Conservation (phyloP, 2,329 filamentous ascomycete species). For the Xylariaceae sp. region DNA sequence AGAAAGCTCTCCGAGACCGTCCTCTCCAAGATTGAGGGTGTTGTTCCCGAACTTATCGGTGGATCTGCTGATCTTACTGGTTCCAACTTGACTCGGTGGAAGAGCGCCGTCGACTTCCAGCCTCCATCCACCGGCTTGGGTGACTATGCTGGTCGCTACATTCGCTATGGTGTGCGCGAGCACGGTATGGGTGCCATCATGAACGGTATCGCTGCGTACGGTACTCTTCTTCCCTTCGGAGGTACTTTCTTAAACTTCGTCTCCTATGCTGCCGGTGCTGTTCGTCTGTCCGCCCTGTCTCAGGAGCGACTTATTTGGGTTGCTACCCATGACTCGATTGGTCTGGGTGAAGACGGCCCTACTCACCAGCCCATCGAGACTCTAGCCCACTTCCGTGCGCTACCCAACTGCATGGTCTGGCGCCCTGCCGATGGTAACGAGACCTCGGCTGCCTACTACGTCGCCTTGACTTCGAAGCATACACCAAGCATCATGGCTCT, state of each 20-base stretch:
- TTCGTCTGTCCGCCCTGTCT: constrained; percentile 89
- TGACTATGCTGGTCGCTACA: constrained; percentile 85
- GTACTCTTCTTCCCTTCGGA: constrained; percentile 86
- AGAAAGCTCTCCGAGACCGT: constrained; percentile 96
- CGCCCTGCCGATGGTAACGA: constrained; percentile 98
- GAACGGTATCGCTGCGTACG: constrained; percentile 94
- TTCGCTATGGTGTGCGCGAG: constrained; percentile 89
- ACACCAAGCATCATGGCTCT: constrained; percentile 92
- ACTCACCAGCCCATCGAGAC: constrained; percentile 99
- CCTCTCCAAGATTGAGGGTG: constrained; percentile 77
- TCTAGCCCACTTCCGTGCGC: constrained; percentile 93
- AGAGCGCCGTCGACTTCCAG: constrained; percentile 96
- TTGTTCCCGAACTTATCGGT: constrained; percentile 85
- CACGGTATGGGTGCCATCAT: constrained; percentile 90
- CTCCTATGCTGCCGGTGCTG: constrained; percentile 91
- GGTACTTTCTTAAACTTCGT: constrained; percentile 99
- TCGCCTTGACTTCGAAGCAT: constrained; percentile 81
- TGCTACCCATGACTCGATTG: constrained; percentile 97
- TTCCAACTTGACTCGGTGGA: constrained; percentile 98
- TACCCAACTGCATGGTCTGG: constrained; percentile 99
- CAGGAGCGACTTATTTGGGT: constrained; percentile 91
- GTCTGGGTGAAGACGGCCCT: constrained; percentile 96
- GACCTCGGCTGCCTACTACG: constrained; percentile 95
- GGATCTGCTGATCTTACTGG: constrained; percentile 97
- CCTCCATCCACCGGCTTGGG: constrained; percentile 80